Percentiles rank a stretch among this genome's conserved stretches.
Evolutionary conservation across 2,329 filamentous ascomycete species (phyloP).

Genomic region (Alternaria viburni): DNA sequence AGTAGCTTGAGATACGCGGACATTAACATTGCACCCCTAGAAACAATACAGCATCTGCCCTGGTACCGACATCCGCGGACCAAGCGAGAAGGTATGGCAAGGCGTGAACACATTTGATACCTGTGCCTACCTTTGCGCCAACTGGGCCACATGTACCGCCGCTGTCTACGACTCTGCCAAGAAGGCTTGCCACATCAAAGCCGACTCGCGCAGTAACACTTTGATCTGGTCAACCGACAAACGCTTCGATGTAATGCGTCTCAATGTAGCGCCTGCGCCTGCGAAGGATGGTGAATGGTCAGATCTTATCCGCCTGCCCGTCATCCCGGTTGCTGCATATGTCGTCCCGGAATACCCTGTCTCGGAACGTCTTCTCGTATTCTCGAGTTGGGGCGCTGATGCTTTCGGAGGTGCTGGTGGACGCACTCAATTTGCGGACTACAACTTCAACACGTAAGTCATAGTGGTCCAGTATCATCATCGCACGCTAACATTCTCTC

Average conservation of each 20-base stretch:
- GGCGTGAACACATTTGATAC: slow-evolving; percentile 19
- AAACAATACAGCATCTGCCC: slow-evolving; percentile 31
- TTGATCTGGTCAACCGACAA: slow-evolving; percentile 38
- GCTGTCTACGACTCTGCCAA: slow-evolving; percentile 29
- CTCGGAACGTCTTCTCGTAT: slow-evolving; percentile 29
- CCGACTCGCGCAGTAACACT: slow-evolving; percentile 25
- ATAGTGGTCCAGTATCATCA: no score
- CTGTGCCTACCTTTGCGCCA: slow-evolving; percentile 33
- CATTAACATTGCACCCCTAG: slow-evolving; percentile 8
- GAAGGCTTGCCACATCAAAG: slow-evolving; percentile 33
- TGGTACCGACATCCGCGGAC: slow-evolving; percentile 32
- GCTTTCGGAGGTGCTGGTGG: slow-evolving; percentile 33
- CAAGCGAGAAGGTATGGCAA: slow-evolving; percentile 20
- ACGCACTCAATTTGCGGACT: slow-evolving; percentile 33
- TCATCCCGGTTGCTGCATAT: slow-evolving; percentile 39
- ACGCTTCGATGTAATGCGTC: slow-evolving; percentile 33
- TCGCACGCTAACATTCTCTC: slow-evolving; percentile 3
- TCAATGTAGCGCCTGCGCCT: slow-evolving; percentile 15
- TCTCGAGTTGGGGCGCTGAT: slow-evolving; percentile 37
- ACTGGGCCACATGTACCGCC: slow-evolving; percentile 21
- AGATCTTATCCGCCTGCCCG: slow-evolving; percentile 31
- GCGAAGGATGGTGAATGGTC: slow-evolving; percentile 32
- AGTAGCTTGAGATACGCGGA: not conserved
- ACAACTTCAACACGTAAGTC: slow-evolving; percentile 33
- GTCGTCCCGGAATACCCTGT: slow-evolving; percentile 33